Evolutionary conservation across 495 filamentous ascomycete species (phyloP), one percentile per base, ranked within the genome.

Genomic region (Physcia stellaris): DNA sequence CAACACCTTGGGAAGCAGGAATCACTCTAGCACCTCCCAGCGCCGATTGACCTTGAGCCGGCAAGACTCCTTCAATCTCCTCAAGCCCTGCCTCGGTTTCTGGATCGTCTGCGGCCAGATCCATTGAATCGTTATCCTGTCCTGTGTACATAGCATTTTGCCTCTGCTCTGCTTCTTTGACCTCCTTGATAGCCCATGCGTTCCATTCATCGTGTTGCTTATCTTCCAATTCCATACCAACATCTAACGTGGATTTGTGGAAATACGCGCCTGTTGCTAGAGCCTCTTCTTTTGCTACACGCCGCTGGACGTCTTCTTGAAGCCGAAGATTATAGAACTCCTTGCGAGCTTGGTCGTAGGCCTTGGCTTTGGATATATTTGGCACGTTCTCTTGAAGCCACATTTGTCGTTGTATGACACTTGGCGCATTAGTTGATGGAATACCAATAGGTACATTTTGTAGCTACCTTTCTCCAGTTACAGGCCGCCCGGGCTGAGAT

Each of bases 351-450:
- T 64, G 67, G 62, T 95, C 86, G 61, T 96, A 98, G n/a, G 88
- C 84, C 44, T 61, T 44, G 11, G 63, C 63, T 54, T 71, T 68
- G 26, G 64, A 72, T 51, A 83, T 70, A 28, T 61, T 62, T 2
- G 67, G 65, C 2, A 66, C 48, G 45, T 81, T 71, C 42, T 85
- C 62, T 59, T 86, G 75, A 40, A 94, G 70, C 73, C 76, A 92
- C 30, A 90, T 55, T 54, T 94, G 86, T 37, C 87, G 79, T 59
- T 96, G 90, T 33, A 96, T 74, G 42, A 98, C 92, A 63, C 90
- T 98, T 44, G 18, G 11, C 21, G 6, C 10, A 17, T 6, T 24
- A 23, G 28, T 27, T 18, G 24, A 12, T 21, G 18, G 11, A 5
- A 5, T 12, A 34, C 7, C 10, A 11, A 34, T 16, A 4, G n/a